phyloP scores from a whole-genome alignment of 139 green algal genomes.

The Volvox africanus region DNA sequence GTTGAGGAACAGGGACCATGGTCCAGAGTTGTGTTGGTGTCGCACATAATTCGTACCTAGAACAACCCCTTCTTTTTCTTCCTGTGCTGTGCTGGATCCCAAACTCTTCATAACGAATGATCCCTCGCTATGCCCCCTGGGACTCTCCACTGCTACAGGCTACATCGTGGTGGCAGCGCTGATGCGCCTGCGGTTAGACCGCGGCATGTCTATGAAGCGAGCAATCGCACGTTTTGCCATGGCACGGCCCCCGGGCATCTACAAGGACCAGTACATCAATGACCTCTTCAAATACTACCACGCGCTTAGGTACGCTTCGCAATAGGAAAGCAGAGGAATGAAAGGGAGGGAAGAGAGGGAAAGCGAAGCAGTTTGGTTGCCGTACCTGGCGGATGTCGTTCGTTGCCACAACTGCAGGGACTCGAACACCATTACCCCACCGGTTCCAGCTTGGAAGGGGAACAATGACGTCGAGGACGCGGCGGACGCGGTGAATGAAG shows the following conservation, averaged over 20 bases:
- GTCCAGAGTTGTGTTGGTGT: too few species aligned
- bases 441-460: conserved; percentile 83
- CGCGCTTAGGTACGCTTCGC: conserved; percentile 54
- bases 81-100: too few species aligned
- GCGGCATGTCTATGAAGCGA: conserved; percentile 62
- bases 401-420: not conserved
- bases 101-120: too few species aligned
- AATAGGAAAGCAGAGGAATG: too few species aligned
- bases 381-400: too few species aligned
- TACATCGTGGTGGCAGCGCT: conserved; percentile 66
- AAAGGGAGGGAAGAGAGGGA: too few species aligned
- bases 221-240: conserved; percentile 79
- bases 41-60: too few species aligned
- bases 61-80: too few species aligned
- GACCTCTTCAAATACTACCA: conserved; percentile 92
- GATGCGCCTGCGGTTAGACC: conserved; percentile 53
- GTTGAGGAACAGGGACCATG: too few species aligned
- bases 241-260: conserved; percentile 93
- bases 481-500: conserved; percentile 46
- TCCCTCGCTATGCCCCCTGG: too few species aligned
- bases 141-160: conserved; percentile 48
- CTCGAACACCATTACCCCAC: conserved; percentile 15
- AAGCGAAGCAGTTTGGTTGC: too few species aligned
- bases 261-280: conserved; percentile 96
- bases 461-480: conserved; percentile 53